Evolutionary conservation across 1,284 basidiomycete species (phyloP).

Genomic region (Boletus mariae): DNA sequence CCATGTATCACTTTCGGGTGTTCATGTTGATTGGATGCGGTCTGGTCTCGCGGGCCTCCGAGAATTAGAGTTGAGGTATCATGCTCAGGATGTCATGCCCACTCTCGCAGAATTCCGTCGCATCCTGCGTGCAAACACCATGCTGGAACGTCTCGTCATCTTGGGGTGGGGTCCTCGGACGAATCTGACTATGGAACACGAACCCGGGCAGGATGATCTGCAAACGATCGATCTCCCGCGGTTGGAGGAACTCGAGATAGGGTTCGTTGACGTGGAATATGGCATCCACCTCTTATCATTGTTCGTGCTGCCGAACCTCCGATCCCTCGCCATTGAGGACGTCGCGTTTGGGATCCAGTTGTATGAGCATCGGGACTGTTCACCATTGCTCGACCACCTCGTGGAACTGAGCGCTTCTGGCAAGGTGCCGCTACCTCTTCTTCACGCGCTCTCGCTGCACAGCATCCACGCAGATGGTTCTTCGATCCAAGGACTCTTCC

Average conservation of each 20-base stretch:
- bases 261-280: constrained; percentile 45
- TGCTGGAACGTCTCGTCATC: constrained; percentile 41
- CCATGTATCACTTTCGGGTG: constrained; percentile 46
- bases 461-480: constrained; percentile 1
- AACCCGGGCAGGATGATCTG: not conserved
- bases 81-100: constrained; percentile 50
- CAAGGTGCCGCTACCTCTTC: constrained; percentile 1
- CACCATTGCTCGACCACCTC: constrained; percentile 16
- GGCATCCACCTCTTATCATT: constrained; percentile 41
- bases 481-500: constrained; percentile 12
- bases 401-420: constrained; percentile 1
- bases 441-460: constrained; percentile 17
- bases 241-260: constrained; percentile 41
- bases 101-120: constrained; percentile 40
- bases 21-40: constrained; percentile 49
- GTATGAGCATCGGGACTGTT: constrained; percentile 16
- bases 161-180: constrained; percentile 48
- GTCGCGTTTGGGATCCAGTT: constrained; percentile 33
- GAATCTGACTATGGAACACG: constrained; percentile 5
- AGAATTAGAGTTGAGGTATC: constrained; percentile 49
- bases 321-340: constrained; percentile 43
- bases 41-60: constrained; percentile 39
- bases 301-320: constrained; percentile 40
- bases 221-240: constrained; percentile 31
- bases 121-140: constrained; percentile 40